Base-by-base conservation (phyloP, 164 flowering plant species). In the Vitis labrusca region DNA sequence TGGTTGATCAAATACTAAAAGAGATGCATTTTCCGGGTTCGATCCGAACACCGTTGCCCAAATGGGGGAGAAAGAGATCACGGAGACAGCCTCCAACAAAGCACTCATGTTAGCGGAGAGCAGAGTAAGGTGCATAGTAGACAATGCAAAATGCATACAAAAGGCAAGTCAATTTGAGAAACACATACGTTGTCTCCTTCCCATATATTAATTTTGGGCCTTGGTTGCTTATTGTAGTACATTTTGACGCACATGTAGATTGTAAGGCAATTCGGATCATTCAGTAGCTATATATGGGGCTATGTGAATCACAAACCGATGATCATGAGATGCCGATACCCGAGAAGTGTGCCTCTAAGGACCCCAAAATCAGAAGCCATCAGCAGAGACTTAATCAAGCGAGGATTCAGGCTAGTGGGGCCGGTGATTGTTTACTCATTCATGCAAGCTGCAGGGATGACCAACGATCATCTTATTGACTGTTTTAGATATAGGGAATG, bases 381-480 rank as follows among this genome's bases (percentile, higher is more conserved):
- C 1, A 94, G 98, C 87, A 89, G 73, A 76, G 97, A 92, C 50
- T 66, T 94, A 63, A 11, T 84, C 44, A 84, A 83, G 73, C 79
- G 86, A 13, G 98, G 99, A 27, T 94, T 92, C 63, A 78, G 98
- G 27, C 79, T 86, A 0, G 97, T 85, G 1, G 99, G 99, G 4
- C 98, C 98, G 0, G 94, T 91, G 68, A 91, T 91, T 50, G 84
- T 89, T 9, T 78, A 86, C 44, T 87, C 99, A 2, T 92, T 92
- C 83, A 92, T 92, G 94, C 97, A 94, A 74, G 99, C 94, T 30
- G 81, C 95, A 1, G 99, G 97, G 44, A 76, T 94, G 83, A 85
- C 93, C 0, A 89, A 86, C 19, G 97, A 94, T 82, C 98, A 94
- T 73, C 88, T 92, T 6, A 83, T 87, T 0, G 90, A 91, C 68